Evolutionary conservation across 2,329 filamentous ascomycete genomes (phyloP), one percentile per base, ranked within the genome.

Genomic region (Calonectria pseudoturangicola): DNA sequence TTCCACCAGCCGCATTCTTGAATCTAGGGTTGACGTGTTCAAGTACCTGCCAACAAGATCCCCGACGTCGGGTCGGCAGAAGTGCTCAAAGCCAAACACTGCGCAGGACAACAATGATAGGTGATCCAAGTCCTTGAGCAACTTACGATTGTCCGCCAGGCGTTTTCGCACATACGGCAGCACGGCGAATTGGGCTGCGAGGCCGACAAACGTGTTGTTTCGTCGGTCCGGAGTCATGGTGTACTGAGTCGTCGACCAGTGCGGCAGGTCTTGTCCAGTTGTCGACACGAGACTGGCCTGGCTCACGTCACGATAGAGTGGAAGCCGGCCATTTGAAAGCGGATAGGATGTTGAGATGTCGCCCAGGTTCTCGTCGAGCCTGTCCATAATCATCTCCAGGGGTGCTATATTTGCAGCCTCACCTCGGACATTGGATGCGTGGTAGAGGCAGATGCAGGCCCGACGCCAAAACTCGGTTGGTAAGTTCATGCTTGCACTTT

Each of bases 391-490:
- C 33, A 39, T 60, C 13, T 41, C 33, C 13, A 60, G 54, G 6
- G 54, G 12, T 7, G 54, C 33, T 21, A 13, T 36, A 15, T 41
- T 60, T 25, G 16, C 21, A 18, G 7, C 4, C 6, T 60, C 54
- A 27, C 41, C 54, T 18, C 36, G 33, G 21, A 60, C 54, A 18
- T 60, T 41, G 21, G 54, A 60, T 12, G 54, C 54, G 15, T 60
- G 54, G n/a, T 60, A 60, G 21, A 60, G 54, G 16, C 54, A 60
- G n/a, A 60, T 60, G 54, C 54, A 60, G 6, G 54, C 54, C 6
- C 54, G 54, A 15, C 54, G 54, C 54, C 54, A 60, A 60, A 60
- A 60, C 15, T 60, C 54, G 5, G 54, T 60, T 7, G 54, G 54
- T 18, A 60, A 27, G 54, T 60, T 60, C 54, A 60, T 60, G 54